These are phyloP conservation scores for Heterobasidion irregulare DNA, from an alignment of 1,284 basidiomycete genomes.

Conservation along the genomic window DNA sequence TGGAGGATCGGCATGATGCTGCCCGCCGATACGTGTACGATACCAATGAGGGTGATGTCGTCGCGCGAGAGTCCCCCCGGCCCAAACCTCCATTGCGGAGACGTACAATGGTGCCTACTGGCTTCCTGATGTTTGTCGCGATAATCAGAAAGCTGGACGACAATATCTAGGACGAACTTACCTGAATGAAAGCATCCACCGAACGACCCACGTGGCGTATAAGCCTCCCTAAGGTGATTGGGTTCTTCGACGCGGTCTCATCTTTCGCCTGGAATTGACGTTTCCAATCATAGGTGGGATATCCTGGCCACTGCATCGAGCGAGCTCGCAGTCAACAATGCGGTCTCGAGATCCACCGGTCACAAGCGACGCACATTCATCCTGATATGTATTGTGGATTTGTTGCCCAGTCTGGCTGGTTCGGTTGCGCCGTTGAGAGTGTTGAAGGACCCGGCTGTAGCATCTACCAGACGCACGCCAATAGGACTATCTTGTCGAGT, in stretches of 20 bases:
- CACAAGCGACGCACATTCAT: neutral
- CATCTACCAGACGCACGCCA: neutral
- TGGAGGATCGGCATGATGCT: constrained; percentile 3
- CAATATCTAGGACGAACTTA: neutral
- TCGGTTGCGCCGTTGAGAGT: neutral
- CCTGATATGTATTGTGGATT: neutral
- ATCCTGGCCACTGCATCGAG: neutral
- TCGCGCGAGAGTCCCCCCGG: neutral
- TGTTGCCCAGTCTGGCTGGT: neutral
- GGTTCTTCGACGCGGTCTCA: constrained; percentile 9
- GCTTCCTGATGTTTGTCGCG: neutral
- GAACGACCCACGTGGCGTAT: constrained; percentile 13
- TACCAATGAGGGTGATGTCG: constrained; percentile 3
- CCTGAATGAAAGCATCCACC: constrained; percentile 10
- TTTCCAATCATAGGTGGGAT: constrained; percentile 5
- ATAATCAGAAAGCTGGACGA: neutral
- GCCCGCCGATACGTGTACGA: constrained; percentile 5
- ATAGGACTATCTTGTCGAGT: neutral
- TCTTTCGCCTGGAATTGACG: constrained; percentile 14
- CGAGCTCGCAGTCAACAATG: neutral
- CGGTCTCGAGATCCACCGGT: neutral
- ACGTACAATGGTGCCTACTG: too few species aligned
- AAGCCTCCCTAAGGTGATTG: constrained; percentile 11
- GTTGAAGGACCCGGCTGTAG: neutral
- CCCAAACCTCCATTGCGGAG: constrained; percentile 1